phyloP scores from a whole-genome alignment of 305 asterid genomes.

The Ajuga reptans region DNA sequence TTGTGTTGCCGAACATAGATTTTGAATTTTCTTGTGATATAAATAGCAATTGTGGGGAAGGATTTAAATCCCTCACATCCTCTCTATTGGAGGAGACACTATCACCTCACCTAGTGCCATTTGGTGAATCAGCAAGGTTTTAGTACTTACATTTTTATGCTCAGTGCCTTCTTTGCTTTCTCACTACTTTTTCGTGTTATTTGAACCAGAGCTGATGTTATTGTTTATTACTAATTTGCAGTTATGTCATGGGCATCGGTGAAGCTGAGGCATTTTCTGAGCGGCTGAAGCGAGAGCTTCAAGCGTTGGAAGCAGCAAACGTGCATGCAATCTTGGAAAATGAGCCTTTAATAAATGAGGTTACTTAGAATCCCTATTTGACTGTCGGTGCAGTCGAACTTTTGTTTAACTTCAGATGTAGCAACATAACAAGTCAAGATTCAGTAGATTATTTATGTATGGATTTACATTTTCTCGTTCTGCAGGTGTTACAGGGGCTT shows the following conservation, averaged over 20 bases:
- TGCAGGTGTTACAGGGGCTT: slow-evolving; percentile 80
- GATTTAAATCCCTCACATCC: not conserved
- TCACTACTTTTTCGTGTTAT: not conserved
- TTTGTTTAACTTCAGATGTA: too few species aligned
- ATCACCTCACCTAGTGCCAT: not conserved
- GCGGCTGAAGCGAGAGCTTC: slow-evolving; percentile 90
- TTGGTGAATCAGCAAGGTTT: not conserved
- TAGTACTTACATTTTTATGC: not conserved
- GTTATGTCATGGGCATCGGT: slow-evolving; percentile 94
- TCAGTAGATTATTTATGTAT: not conserved
- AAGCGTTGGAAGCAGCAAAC: slow-evolving; percentile 96
- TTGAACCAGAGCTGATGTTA: slow-evolving; percentile 12
- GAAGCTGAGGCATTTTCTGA: slow-evolving; percentile 99
- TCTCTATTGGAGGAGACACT: not conserved
- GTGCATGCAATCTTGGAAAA: slow-evolving; percentile 92
- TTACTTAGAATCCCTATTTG: slow-evolving; percentile 19
- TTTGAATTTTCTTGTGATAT: not conserved
- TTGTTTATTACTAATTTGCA: slow-evolving; percentile 32
- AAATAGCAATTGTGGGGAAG: not conserved
- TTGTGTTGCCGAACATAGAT: not conserved
- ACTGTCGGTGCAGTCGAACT: slow-evolving; percentile 14
- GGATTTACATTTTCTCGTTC: slow-evolving; percentile 18
- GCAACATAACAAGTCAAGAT: not conserved
- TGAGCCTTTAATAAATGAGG: slow-evolving; percentile 81
- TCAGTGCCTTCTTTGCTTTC: not conserved